Percentiles rank a stretch among this genome's conserved stretches.
phyloP scores from a whole-genome alignment of 176 grass and related monocot species.

The Chloris gayana region DNA sequence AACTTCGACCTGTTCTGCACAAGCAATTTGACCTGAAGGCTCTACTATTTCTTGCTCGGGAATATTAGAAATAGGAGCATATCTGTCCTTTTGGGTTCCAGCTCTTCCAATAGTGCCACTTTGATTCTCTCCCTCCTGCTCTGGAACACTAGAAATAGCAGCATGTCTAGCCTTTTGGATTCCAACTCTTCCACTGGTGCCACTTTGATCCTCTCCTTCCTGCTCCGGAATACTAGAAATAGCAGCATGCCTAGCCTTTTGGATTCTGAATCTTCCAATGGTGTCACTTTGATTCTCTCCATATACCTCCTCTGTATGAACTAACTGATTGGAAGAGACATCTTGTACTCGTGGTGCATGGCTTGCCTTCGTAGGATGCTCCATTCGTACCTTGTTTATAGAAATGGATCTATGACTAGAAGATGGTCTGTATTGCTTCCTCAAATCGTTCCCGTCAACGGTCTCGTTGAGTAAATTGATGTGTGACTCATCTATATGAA shows the following conservation, averaged over 20 bases:
- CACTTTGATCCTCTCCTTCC: neutral
- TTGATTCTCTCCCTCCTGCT: constrained; percentile 4
- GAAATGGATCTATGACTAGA: neutral
- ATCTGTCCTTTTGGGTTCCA: constrained; percentile 22
- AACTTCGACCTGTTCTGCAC: constrained; percentile 1
- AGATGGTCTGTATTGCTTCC: constrained; percentile 25
- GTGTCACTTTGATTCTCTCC: neutral
- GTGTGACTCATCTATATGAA: constrained; percentile 23
- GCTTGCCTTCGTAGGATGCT: neutral
- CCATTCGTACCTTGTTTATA: constrained; percentile 25
- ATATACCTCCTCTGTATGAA: constrained; percentile 31
- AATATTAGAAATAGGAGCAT: constrained; percentile 24
- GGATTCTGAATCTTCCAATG: constrained; percentile 6
- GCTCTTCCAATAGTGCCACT: neutral
- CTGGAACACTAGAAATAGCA: constrained; percentile 19
- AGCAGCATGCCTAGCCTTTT: constrained; percentile 27
- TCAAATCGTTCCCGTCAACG: neutral
- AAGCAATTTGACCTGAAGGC: constrained; percentile 21
- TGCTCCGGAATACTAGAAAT: constrained; percentile 27
- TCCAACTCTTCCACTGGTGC: neutral
- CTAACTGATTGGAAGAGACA: constrained; percentile 5
- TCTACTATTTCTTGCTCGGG: constrained; percentile 19
- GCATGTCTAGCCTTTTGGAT: constrained; percentile 27
- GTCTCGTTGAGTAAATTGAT: neutral
- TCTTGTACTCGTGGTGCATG: neutral